Evolutionary conservation across 805 yeast species (phyloP), one percentile per base, ranked within the genome.

Genomic region (Yarrowia sp.): DNA sequence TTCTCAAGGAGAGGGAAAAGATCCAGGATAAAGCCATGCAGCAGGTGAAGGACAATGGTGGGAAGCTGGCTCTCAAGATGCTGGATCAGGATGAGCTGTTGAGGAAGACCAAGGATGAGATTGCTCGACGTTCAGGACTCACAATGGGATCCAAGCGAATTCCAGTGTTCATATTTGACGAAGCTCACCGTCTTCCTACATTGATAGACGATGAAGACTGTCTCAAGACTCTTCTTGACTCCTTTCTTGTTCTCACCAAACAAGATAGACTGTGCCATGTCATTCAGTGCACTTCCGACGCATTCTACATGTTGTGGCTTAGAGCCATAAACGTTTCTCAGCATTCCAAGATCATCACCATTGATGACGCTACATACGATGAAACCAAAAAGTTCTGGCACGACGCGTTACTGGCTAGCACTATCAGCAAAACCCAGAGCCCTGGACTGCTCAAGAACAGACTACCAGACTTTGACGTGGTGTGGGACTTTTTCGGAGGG

Each of bases 401-500:
- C n/a, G 44, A 68, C 14, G 10, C 53, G 15, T 33, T 70, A 12
- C 50, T 70, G 19, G 70, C 70, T 2, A 30, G 34, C 15, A 70
- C 72, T n/a, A 30, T 70, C 15, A 65, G 68, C 30, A 67, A 69
- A 40, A 33, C 68, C 2, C 63, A 55, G 43, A 69, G 71, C 7
- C 72, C 72, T 1, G 72, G 72, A 15, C 44, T 63, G 15, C 52
- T 70, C 19, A 70, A 50, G 17, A 39, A 63, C 42, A 70, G 67
- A 40, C 66, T 70, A 5, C 70, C 71, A 3, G 44, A 56, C 6
- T 70, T 70, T 55, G 70, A 68, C 8, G 67, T 30, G 2, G 56
- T 70, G n/a, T 70, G 72, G 72, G 71, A 70, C 39, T 46, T 55
- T 42, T 70, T 70, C 34, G 72, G 72, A 17, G 72, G 72, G 14